A percentile compares a stretch with the other conserved stretches of the same genome.
These are phyloP conservation scores for Hypoxylon sp. DNA, from an alignment of 2,329 filamentous ascomycete genomes.

Conservation along the genomic window DNA sequence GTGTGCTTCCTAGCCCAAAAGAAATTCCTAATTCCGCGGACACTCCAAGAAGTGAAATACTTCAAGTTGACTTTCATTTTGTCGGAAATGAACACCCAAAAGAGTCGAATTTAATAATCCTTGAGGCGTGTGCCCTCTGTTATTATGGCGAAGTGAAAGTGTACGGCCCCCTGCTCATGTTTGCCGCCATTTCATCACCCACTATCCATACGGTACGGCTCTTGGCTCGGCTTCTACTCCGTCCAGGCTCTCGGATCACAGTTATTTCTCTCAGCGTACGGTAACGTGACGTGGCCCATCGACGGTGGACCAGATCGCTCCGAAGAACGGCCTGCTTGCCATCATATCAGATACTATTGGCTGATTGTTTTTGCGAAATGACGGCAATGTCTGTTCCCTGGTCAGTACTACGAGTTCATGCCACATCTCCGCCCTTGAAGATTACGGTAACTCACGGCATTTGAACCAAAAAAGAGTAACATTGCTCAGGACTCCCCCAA, in stretches of 20 bases:
- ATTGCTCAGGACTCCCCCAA: neutral
- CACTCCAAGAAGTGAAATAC: neutral
- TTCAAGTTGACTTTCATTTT: neutral
- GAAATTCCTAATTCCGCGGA: neutral
- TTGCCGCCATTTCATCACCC: neutral
- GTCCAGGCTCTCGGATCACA: neutral
- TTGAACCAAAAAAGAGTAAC: neutral
- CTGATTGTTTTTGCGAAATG: neutral
- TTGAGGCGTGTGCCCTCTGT: neutral
- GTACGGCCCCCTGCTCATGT: neutral
- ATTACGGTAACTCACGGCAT: constrained; percentile 6
- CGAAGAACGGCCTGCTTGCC: neutral
- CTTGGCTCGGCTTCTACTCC: constrained; percentile 9
- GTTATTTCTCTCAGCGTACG: constrained; percentile 7
- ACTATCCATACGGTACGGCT: neutral
- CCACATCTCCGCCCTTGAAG: neutral
- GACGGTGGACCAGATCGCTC: neutral
- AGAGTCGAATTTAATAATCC: constrained; percentile 2
- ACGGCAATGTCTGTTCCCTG: neutral
- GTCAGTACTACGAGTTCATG: neutral
- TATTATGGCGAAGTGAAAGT: constrained; percentile 5
- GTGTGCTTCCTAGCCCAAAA: neutral
- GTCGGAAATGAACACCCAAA: neutral
- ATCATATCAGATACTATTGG: neutral
- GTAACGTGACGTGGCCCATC: constrained; percentile 9